Evolutionary conservation across 1,284 basidiomycete genomes (phyloP).

Genomic region (Cerrena zonata): DNA sequence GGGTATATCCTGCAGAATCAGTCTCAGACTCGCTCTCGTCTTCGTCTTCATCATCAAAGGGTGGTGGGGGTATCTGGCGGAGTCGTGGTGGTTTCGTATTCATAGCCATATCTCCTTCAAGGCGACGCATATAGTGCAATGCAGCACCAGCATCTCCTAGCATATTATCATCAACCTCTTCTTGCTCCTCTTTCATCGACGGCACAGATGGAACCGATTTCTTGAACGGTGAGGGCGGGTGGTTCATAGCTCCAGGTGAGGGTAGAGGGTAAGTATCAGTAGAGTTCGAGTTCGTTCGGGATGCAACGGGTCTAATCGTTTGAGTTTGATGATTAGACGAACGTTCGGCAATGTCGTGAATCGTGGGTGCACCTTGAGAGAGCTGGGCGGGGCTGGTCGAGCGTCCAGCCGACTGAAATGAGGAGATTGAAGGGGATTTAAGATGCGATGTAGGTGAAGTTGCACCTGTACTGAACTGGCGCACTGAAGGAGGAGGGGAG

Average conservation of each 20-base stretch:
- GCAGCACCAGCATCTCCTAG: conserved; percentile 57
- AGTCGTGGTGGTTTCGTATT: conserved; percentile 15
- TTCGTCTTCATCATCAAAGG: conserved; percentile 13
- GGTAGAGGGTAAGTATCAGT: conserved; percentile 4
- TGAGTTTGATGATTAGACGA: no score
- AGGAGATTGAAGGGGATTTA: conserved; percentile 9
- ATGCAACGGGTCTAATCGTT: conserved; percentile 1
- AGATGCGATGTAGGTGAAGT: conserved; percentile 5
- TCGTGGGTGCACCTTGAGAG: background rate
- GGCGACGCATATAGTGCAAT: conserved; percentile 63
- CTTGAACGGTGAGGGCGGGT: conserved; percentile 6
- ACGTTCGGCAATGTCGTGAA: background rate
- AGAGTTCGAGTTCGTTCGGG: background rate
- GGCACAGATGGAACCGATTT: conserved; percentile 1
- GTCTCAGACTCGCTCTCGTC: conserved; percentile 24
- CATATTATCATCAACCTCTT: conserved; percentile 30
- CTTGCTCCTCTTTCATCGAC: conserved; percentile 12
- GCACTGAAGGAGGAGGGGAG: background rate
- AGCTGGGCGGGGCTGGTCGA: background rate
- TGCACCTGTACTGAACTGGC: no score
- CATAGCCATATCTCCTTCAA: conserved; percentile 39
- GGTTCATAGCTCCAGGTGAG: background rate
- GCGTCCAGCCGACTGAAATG: background rate
- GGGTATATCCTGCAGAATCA: conserved; percentile 17
- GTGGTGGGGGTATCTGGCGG: conserved; percentile 16